phyloP scores from a whole-genome alignment of 2,329 filamentous ascomycete genomes.

The Colletotrichum cereale region DNA sequence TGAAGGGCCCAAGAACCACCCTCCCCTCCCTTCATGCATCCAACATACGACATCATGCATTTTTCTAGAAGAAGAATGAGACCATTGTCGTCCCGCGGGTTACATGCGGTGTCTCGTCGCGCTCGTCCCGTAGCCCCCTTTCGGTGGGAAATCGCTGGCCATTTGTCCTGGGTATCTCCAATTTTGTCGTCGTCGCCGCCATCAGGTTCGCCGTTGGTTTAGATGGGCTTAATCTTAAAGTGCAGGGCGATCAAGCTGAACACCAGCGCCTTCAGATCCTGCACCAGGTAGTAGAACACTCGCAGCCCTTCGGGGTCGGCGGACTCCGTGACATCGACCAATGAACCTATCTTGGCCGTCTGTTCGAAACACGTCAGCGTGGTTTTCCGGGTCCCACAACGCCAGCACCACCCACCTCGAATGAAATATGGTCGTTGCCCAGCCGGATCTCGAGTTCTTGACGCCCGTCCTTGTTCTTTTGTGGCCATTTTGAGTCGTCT shows the following conservation, averaged over 20 bases:
- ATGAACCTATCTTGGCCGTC: constrained; percentile 98
- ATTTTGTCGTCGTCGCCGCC: constrained; percentile 32
- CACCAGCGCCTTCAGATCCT: constrained; percentile 95
- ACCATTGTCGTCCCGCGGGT: constrained; percentile 20
- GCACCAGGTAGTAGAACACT: constrained; percentile 98
- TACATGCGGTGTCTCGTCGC: constrained; percentile 28
- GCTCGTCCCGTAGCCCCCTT: constrained; percentile 20
- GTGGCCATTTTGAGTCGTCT: constrained; percentile 98
- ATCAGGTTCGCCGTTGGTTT: constrained; percentile 40
- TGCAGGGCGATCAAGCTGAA: constrained; percentile 97
- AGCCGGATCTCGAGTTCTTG: constrained; percentile 96
- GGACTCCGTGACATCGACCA: constrained; percentile 96
- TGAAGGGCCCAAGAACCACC: constrained; percentile 32
- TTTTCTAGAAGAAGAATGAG: constrained; percentile 21
- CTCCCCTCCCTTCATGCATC: constrained; percentile 29
- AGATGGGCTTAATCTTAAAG: constrained; percentile 94
- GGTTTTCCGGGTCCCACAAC: not conserved
- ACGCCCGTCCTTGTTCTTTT: constrained; percentile 98
- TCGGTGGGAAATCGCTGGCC: constrained; percentile 6
- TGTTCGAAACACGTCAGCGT: constrained; percentile 54
- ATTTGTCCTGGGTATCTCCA: constrained; percentile 45
- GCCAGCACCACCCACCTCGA: constrained; percentile 76
- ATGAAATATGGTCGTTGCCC: constrained; percentile 96
- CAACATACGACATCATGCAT: constrained; percentile 24
- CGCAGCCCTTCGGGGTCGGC: constrained; percentile 94